These are phyloP conservation scores for Curvularia eragrostidis DNA, from an alignment of 2,329 filamentous ascomycete genomes.

Conservation along the genomic window DNA sequence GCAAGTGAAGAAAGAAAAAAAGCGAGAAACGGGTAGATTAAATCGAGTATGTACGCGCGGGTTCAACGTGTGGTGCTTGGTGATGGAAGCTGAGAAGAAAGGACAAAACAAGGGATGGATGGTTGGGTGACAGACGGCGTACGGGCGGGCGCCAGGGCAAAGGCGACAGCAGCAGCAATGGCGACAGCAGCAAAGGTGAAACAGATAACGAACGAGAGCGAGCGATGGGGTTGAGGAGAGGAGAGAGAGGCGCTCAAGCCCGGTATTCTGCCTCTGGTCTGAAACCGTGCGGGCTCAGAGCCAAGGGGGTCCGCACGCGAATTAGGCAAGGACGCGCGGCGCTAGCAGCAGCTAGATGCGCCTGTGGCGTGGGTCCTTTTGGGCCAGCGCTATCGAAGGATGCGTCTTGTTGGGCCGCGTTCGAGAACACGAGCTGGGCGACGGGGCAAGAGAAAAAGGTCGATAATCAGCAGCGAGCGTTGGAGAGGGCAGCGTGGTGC, in stretches of 20 bases:
- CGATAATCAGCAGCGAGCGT: background rate
- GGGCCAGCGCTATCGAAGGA: constrained; percentile 25
- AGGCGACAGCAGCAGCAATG: background rate
- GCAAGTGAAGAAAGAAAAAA: background rate
- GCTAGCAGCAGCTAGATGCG: constrained; percentile 20
- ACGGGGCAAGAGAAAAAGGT: background rate
- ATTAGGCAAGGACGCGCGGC: constrained; percentile 40
- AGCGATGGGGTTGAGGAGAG: constrained; percentile 27
- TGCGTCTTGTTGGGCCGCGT: constrained; percentile 23
- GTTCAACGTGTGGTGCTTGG: constrained; percentile 47
- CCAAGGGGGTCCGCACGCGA: constrained; percentile 31
- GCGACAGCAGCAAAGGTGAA: constrained; percentile 36
- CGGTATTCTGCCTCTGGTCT: constrained; percentile 34
- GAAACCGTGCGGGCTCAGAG: constrained; percentile 35
- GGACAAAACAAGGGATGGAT: constrained; percentile 8
- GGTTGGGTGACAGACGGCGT: background rate
- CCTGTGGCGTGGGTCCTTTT: constrained; percentile 18
- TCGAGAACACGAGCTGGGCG: constrained; percentile 26
- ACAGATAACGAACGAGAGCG: constrained; percentile 43
- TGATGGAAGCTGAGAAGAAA: constrained; percentile 23
- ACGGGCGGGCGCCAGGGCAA: background rate
- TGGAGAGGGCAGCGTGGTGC: background rate
- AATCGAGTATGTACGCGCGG: constrained; percentile 39
- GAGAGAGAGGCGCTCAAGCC: constrained; percentile 24
- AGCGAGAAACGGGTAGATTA: constrained; percentile 26